A percentile compares a stretch with the other conserved stretches of the same genome.
These are phyloP conservation scores for Exophiala sp. DNA, from an alignment of 2,329 filamentous ascomycete species.

Conservation along the genomic window DNA sequence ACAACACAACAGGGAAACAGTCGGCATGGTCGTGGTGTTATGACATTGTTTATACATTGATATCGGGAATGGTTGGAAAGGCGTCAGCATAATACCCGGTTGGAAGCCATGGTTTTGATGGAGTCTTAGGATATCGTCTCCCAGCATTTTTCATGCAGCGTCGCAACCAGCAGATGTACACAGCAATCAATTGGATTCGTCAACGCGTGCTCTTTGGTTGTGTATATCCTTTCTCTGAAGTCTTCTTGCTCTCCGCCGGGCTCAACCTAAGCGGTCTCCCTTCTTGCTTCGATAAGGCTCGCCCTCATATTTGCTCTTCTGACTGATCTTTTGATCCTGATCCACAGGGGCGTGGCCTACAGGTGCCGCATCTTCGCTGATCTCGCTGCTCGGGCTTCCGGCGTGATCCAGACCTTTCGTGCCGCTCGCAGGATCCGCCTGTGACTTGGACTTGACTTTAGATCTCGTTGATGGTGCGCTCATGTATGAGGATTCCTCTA, in stretches of 20 bases:
- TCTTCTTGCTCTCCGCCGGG: background rate
- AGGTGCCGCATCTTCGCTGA: conserved; percentile 75
- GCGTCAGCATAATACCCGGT: conserved; percentile 11
- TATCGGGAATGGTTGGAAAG: background rate
- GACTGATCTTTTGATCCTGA: conserved; percentile 61
- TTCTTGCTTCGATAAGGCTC: conserved; percentile 73
- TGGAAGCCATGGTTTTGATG: background rate
- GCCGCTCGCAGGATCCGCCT: conserved; percentile 27
- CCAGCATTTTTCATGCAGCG: background rate
- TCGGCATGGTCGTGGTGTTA: conserved; percentile 11
- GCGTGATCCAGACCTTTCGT: conserved; percentile 49
- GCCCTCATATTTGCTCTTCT: conserved; percentile 91
- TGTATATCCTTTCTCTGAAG: background rate
- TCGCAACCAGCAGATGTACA: conserved; percentile 11
- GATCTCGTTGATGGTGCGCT: conserved; percentile 12
- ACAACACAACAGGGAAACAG: background rate
- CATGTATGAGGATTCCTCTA: conserved; percentile 32
- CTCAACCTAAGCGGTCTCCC: conserved; percentile 76
- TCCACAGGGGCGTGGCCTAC: conserved; percentile 75
- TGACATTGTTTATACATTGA: background rate
- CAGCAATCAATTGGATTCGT: conserved; percentile 3
- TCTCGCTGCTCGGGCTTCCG: conserved; percentile 68
- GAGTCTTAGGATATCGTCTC: conserved; percentile 5
- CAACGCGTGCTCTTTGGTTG: background rate
- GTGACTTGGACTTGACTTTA: conserved; percentile 22